These are phyloP conservation scores for Pyrenophora tritici-repentis DNA, from an alignment of 2,329 filamentous ascomycete species.

Conservation along the genomic window DNA sequence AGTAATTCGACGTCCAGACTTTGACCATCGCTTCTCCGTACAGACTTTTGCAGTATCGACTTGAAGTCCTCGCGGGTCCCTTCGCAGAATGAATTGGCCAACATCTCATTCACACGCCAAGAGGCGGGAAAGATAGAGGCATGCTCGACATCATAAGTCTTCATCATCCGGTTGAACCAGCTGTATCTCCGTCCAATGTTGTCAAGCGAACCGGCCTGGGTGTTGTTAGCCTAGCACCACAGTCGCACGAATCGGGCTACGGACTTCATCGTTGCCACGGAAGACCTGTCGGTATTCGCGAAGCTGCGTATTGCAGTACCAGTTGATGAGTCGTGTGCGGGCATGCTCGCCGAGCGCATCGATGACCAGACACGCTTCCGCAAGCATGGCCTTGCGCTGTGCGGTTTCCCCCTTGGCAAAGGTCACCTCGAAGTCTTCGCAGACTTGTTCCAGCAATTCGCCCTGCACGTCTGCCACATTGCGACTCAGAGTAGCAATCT, in stretches of 20 bases:
- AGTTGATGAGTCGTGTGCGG: slow-evolving; percentile 79
- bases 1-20: slow-evolving; percentile 88
- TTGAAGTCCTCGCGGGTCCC: slow-evolving; percentile 95
- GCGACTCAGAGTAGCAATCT: slow-evolving; percentile 90
- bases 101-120: slow-evolving; percentile 88
- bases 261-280: slow-evolving; percentile 82
- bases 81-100: slow-evolving; percentile 93
- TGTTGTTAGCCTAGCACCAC: not conserved
- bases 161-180: slow-evolving; percentile 95
- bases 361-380: slow-evolving; percentile 91
- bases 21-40: slow-evolving; percentile 75
- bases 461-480: slow-evolving; percentile 93
- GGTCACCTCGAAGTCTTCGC: slow-evolving; percentile 95
- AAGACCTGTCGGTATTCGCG: slow-evolving; percentile 96
- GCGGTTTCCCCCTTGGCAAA: slow-evolving; percentile 87
- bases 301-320: slow-evolving; percentile 98
- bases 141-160: slow-evolving; percentile 94
- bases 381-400: slow-evolving; percentile 69
- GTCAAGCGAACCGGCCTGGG: slow-evolving; percentile 80
- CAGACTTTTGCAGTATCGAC: slow-evolving; percentile 84
- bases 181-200: slow-evolving; percentile 94
- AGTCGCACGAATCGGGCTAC: slow-evolving; percentile 3
- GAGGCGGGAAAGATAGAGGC: slow-evolving; percentile 80
- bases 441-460: slow-evolving; percentile 94
- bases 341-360: slow-evolving; percentile 92